Conservation (phyloP, 768 basidiomycete genomes). For the Macrolepiota dolichaula region DNA sequence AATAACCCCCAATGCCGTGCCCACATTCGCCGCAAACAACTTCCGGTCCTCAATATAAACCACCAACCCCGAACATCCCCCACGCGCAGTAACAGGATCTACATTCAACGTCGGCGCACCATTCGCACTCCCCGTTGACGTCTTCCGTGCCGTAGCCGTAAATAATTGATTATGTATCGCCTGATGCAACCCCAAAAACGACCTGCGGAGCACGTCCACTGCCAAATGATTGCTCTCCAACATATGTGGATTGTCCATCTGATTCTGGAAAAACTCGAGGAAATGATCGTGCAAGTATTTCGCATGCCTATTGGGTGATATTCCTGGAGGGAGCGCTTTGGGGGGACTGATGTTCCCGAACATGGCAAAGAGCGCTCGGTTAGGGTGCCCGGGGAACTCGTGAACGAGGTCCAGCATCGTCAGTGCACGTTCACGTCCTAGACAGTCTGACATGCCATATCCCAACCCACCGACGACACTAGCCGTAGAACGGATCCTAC, state of each 20-base stretch:
- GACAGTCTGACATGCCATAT: slow-evolving; percentile 93
- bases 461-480: slow-evolving; percentile 90
- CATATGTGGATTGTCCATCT: slow-evolving; percentile 43
- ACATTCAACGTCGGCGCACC: slow-evolving; percentile 25
- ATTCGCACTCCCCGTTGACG: slow-evolving; percentile 60
- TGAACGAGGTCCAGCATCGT: slow-evolving; percentile 93
- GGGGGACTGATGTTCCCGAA: slow-evolving; percentile 73
- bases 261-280: slow-evolving; percentile 52
- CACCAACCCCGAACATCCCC: slow-evolving; percentile 83
- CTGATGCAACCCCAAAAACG: slow-evolving; percentile 87
- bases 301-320: slow-evolving; percentile 64
- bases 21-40: slow-evolving; percentile 88
- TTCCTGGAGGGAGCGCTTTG: slow-evolving; percentile 35
- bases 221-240: slow-evolving; percentile 40
- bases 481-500: slow-evolving; percentile 87
- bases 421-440: slow-evolving; percentile 76
- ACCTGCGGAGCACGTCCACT: slow-evolving; percentile 80
- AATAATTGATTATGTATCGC: slow-evolving; percentile 69
- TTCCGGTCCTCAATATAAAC: slow-evolving; percentile 79
- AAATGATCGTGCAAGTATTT: slow-evolving; percentile 87
- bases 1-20: slow-evolving; percentile 84
- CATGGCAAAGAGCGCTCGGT: slow-evolving; percentile 93
- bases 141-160: slow-evolving; percentile 56
- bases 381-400: slow-evolving; percentile 70
- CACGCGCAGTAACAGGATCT: slow-evolving; percentile 53